phyloP scores from a whole-genome alignment of 2,329 filamentous ascomycete species.

The Alternaria ethzedia region DNA sequence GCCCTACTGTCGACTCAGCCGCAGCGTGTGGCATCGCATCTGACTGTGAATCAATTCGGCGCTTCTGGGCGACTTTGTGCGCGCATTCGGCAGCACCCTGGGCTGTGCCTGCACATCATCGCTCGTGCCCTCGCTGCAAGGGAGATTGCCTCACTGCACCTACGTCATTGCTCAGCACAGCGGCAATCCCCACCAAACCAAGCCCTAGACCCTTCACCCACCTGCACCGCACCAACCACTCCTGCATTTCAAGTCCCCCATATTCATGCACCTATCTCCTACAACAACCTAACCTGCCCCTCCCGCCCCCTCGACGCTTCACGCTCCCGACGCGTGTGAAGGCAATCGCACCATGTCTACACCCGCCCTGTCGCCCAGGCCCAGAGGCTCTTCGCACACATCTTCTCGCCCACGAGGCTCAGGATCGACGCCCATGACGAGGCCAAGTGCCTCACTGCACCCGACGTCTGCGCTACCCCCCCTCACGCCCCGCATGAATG shows the following conservation, averaged over 20 bases:
- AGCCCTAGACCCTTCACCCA: background rate
- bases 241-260: constrained; percentile 12
- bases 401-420: constrained; percentile 31
- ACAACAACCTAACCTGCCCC: constrained; percentile 10
- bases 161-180: constrained; percentile 13
- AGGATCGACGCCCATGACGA: constrained; percentile 38
- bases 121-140: constrained; percentile 1
- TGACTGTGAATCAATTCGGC: background rate
- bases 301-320: constrained; percentile 20
- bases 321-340: constrained; percentile 8
- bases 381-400: constrained; percentile 36
- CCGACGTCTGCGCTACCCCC: constrained; percentile 29
- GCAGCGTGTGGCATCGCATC: background rate
- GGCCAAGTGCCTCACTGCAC: constrained; percentile 35
- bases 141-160: constrained; percentile 3
- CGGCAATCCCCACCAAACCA: constrained; percentile 15
- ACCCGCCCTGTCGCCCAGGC: constrained; percentile 42
- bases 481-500: constrained; percentile 43
- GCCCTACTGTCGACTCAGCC: background rate
- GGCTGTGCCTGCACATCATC: constrained; percentile 12
- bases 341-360: constrained; percentile 39
- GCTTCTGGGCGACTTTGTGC: background rate
- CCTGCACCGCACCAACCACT: constrained; percentile 8
- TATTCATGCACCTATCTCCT: constrained; percentile 35
- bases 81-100: background rate